phyloP scores from a whole-genome alignment of 768 basidiomycete species.

The Ramaria rubella region DNA sequence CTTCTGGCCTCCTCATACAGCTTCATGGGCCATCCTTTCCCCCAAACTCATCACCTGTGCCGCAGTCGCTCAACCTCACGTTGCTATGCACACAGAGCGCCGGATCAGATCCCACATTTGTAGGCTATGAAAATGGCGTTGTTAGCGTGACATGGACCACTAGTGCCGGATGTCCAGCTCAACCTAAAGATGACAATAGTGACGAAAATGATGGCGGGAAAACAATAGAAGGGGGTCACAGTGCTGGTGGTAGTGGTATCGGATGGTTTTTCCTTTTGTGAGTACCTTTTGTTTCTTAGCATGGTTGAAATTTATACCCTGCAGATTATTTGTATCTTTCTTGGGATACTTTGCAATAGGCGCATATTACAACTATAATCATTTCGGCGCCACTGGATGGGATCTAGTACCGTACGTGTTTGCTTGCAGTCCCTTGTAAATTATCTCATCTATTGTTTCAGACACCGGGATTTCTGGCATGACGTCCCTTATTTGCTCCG shows the following conservation, averaged over 20 bases:
- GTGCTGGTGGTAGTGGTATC: slow-evolving; percentile 55
- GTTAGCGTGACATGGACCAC: slow-evolving; percentile 57
- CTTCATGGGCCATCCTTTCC: slow-evolving; percentile 62
- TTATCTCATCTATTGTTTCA: slow-evolving; percentile 22
- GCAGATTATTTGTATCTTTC: slow-evolving; percentile 59
- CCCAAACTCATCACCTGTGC: slow-evolving; percentile 34
- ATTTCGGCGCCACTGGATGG: slow-evolving; percentile 75
- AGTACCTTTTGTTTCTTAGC: slow-evolving; percentile 22
- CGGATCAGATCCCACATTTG: slow-evolving; percentile 43
- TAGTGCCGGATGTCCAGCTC: slow-evolving; percentile 49
- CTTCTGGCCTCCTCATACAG: slow-evolving; percentile 47
- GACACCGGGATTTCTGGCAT: slow-evolving; percentile 86
- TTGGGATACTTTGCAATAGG: slow-evolving; percentile 69
- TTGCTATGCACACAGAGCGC: slow-evolving; percentile 44
- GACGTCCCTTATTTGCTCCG: slow-evolving; percentile 82
- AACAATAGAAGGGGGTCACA: slow-evolving; percentile 15
- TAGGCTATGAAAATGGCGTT: slow-evolving; percentile 52
- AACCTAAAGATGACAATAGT: slow-evolving; percentile 23
- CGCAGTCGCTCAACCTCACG: slow-evolving; percentile 56
- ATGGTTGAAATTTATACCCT: neutral
- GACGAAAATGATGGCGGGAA: slow-evolving; percentile 26
- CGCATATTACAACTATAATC: slow-evolving; percentile 83
- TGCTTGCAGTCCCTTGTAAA: slow-evolving; percentile 4
- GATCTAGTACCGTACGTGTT: slow-evolving; percentile 76
- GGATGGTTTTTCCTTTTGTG: slow-evolving; percentile 87